These are phyloP conservation scores for Terana coerulea DNA, from an alignment of 768 basidiomycete species.

Conservation along the genomic window DNA sequence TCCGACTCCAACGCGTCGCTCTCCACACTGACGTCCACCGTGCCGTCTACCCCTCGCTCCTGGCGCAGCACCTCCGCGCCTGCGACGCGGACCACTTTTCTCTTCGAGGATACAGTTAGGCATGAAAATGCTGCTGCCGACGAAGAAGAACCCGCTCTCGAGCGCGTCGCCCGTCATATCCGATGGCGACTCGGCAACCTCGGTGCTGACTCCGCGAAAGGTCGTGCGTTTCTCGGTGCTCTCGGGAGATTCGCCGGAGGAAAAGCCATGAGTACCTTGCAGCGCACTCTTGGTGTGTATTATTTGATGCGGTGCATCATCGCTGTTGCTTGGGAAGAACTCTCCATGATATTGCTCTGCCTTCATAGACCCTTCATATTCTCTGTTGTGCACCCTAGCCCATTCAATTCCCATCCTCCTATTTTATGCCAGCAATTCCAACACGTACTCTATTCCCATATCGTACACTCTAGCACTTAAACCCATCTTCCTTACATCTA, in stretches of 20 bases:
- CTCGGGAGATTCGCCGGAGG: constrained; percentile 24
- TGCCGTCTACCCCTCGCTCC: constrained; percentile 26
- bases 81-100: constrained; percentile 14
- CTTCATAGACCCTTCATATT: background rate
- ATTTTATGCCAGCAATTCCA: too few relatives aligned
- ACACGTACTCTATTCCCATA: background rate
- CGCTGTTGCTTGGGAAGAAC: background rate
- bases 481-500: too few relatives aligned
- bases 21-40: constrained; percentile 42
- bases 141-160: constrained; percentile 27
- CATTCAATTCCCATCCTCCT: background rate
- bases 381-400: background rate
- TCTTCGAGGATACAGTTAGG: constrained; percentile 38
- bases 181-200: constrained; percentile 20
- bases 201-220: constrained; percentile 44
- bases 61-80: constrained; percentile 16
- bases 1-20: constrained; percentile 39
- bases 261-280: background rate
- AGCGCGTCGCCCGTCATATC: constrained; percentile 32
- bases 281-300: background rate
- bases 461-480: too few relatives aligned
- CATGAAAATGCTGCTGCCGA: constrained; percentile 47
- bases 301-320: background rate
- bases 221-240: constrained; percentile 59
- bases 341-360: background rate